These are phyloP conservation scores for Diaporthe amygdali DNA, from an alignment of 2,329 filamentous ascomycete species.

Conservation along the genomic window DNA sequence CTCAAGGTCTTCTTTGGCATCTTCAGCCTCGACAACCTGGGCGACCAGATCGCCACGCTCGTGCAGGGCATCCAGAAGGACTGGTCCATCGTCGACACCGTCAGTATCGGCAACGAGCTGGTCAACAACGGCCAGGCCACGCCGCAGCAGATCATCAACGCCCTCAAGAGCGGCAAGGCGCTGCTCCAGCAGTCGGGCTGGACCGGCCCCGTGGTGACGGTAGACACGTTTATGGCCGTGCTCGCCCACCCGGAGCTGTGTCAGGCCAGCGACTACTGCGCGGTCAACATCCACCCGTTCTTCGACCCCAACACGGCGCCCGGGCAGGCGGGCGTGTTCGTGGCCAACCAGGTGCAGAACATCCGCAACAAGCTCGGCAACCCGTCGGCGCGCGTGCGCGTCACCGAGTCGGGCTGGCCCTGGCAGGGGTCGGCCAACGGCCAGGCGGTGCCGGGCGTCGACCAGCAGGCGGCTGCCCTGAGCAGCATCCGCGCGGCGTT, in stretches of 20 bases:
- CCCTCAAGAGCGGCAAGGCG: constrained; percentile 61
- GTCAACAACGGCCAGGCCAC: constrained; percentile 68
- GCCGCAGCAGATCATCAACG: constrained; percentile 58
- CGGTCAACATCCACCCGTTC: constrained; percentile 84
- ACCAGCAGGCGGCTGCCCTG: constrained; percentile 71
- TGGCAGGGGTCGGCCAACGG: constrained; percentile 70
- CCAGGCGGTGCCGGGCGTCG: constrained; percentile 68
- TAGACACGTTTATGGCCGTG: constrained; percentile 79
- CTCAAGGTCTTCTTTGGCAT: constrained; percentile 79
- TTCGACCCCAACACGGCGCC: constrained; percentile 72
- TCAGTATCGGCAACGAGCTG: constrained; percentile 82
- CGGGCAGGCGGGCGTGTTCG: constrained; percentile 69
- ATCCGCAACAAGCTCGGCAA: constrained; percentile 48
- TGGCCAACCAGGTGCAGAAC: constrained; percentile 57
- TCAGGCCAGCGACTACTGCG: constrained; percentile 75
- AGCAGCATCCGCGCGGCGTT: constrained; percentile 68
- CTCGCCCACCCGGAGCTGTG: constrained; percentile 73
- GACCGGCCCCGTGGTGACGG: constrained; percentile 74
- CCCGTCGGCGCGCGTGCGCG: constrained; percentile 64
- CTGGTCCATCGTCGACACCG: constrained; percentile 73
- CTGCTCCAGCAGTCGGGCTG: constrained; percentile 69
- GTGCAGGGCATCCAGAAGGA: constrained; percentile 63
- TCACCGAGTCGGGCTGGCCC: constrained; percentile 89
- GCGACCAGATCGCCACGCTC: constrained; percentile 64
- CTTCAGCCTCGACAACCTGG: constrained; percentile 65